phyloP scores from a whole-genome alignment of 805 yeast species.

The Candida bentonensis region DNA sequence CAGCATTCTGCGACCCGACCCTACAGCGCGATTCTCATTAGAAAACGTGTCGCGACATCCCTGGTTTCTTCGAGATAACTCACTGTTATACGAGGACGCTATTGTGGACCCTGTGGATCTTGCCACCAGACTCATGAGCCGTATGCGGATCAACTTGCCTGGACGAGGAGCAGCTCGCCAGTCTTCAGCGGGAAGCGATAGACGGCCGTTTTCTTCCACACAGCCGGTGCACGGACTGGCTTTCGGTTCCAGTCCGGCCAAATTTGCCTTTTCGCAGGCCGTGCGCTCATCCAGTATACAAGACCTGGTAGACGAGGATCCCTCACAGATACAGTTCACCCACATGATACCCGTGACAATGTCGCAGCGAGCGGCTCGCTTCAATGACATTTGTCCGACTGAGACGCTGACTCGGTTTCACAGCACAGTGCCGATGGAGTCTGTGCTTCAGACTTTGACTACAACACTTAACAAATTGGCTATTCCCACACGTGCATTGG shows the following conservation, averaged over 20 bases:
- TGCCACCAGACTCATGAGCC: conserved; percentile 37
- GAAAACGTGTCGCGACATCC: conserved; percentile 33
- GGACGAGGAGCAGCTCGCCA: no score
- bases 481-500: conserved; percentile 18
- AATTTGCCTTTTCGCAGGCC: conserved; percentile 4
- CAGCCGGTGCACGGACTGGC: not conserved
- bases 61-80: conserved; percentile 37
- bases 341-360: conserved; percentile 8
- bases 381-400: conserved; percentile 19
- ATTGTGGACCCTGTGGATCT: conserved; percentile 35
- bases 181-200: no score
- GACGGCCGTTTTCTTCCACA: conserved; percentile 3
- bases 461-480: conserved; percentile 32
- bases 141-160: conserved; percentile 30
- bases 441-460: conserved; percentile 27
- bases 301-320: conserved; percentile 34
- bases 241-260: not conserved
- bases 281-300: conserved; percentile 14
- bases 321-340: conserved; percentile 34
- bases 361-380: conserved; percentile 10
- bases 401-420: conserved; percentile 40
- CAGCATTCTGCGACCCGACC: conserved; percentile 36
- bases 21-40: conserved; percentile 29
- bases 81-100: conserved; percentile 32
- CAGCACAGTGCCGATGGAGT: conserved; percentile 30